These are phyloP conservation scores for Themeda triandra DNA, from an alignment of 176 grass and related monocot genomes.

Conservation along the genomic window DNA sequence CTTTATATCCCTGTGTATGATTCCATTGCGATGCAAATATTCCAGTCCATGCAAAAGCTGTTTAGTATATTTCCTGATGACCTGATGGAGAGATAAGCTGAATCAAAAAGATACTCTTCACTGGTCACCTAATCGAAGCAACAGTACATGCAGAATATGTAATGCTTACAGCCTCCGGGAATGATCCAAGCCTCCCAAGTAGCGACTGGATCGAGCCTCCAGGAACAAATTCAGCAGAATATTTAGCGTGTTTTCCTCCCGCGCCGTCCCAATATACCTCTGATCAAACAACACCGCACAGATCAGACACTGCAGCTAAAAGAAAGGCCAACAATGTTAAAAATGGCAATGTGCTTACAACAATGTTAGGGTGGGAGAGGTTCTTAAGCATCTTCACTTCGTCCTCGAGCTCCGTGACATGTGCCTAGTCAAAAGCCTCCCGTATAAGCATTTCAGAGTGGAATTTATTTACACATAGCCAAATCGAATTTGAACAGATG, in stretches of 20 bases:
- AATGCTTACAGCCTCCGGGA: slow-evolving; percentile 76
- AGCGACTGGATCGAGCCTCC: slow-evolving; percentile 92
- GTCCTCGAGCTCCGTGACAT: slow-evolving; percentile 84
- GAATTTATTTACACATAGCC: not conserved
- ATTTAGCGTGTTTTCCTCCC: slow-evolving; percentile 84
- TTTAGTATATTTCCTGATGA: slow-evolving; percentile 88
- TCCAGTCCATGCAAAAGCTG: slow-evolving; percentile 83
- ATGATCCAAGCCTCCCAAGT: slow-evolving; percentile 80
- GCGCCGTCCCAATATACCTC: slow-evolving; percentile 79
- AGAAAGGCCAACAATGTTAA: not conserved
- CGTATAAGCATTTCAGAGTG: not conserved
- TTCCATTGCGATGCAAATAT: slow-evolving; percentile 87
- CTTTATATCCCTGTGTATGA: slow-evolving; percentile 99
- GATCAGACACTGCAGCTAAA: not conserved
- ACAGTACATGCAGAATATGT: not conserved
- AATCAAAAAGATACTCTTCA: not conserved
- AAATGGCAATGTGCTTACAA: slow-evolving; percentile 47
- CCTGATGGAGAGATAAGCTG: slow-evolving; percentile 42
- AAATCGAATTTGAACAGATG: not conserved
- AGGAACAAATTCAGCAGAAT: slow-evolving; percentile 94
- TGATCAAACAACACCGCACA: slow-evolving; percentile 20
- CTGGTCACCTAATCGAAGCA: not conserved
- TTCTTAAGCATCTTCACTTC: slow-evolving; percentile 94
- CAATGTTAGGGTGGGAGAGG: slow-evolving; percentile 88
- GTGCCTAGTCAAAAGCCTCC: slow-evolving; percentile 42